phyloP scores from a whole-genome alignment of 495 filamentous ascomycete species.

The Thozetella sp. region DNA sequence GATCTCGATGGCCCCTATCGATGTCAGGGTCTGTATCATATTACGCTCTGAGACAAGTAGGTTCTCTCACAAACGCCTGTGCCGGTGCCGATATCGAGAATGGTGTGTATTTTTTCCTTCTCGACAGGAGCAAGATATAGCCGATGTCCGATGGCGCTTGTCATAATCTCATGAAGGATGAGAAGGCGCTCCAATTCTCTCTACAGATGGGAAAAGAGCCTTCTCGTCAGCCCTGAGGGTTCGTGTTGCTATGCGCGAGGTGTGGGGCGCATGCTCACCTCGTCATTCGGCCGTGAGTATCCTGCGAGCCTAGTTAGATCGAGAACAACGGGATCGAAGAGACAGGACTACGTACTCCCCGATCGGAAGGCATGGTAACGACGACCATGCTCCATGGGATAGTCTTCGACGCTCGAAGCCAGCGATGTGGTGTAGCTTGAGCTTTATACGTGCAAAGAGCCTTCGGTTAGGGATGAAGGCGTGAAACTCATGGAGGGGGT shows the following conservation, averaged over 20 bases:
- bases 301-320: background rate
- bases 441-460: background rate
- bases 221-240: background rate
- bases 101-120: slow-evolving; percentile 14
- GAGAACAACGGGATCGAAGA: background rate
- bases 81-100: slow-evolving; percentile 64
- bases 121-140: slow-evolving; percentile 14
- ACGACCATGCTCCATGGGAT: slow-evolving; percentile 24
- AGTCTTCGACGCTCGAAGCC: slow-evolving; percentile 26
- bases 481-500: background rate
- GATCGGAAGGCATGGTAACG: slow-evolving; percentile 27
- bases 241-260: too few relatives aligned
- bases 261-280: slow-evolving; percentile 10
- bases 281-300: slow-evolving; percentile 28
- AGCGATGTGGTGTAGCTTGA: slow-evolving; percentile 18
- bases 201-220: background rate
- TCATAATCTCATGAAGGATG: slow-evolving; percentile 12
- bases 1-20: slow-evolving; percentile 55
- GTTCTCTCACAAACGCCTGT: slow-evolving; percentile 56
- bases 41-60: background rate
- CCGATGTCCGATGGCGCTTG: slow-evolving; percentile 5
- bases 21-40: background rate
- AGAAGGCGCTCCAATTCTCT: slow-evolving; percentile 12
- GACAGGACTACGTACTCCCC: slow-evolving; percentile 6
- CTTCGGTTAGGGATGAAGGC: background rate